Evolutionary conservation across 179 eudicot species (phyloP), one percentile per base, ranked within the genome.

Genomic region (Monotropa hypopitys): DNA sequence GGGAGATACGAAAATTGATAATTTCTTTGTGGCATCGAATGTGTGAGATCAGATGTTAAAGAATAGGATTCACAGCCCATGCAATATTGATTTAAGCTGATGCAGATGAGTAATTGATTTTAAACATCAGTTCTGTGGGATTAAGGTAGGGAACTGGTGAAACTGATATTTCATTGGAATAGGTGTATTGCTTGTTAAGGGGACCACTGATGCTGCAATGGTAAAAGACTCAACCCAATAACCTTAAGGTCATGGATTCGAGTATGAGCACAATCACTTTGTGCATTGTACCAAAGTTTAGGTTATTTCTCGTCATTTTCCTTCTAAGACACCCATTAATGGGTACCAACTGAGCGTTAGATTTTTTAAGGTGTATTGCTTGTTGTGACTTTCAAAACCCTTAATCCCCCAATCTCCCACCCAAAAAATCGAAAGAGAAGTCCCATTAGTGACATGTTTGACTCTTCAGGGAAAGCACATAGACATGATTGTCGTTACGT

Each of bases 21-120:
- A 30, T 62, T 76, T 10, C 8, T 49, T 23, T 33, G 33, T 16
- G 1, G 50, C 63, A 32, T 30, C 12, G 26, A 33, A 33, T 51
- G 76, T 28, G 28, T 30, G 33, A 26, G 74, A 32, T 51, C 32
- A 26, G 74, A 32, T 51, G 49, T 72, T 72, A 43, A 20, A 33
- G 20, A 18, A 72, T 72, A 10, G 76, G 42, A 72, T 46, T 26
- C 76, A 51, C 28, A 72, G 63, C 32, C 76, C 30, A n/a, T 35
- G 45, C 49, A 18, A 30, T 78, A 15, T 77, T 56, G 46, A 23
- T 49, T 8, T 54, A 74, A 38, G 59, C 16, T 28, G n/a, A 38
- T 74, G 67, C 32, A n/a, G 26, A 50, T 18, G 32, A 65, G 33
- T n/a, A 51, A 6, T 67, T 13, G 33, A 42, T 53, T 35, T 68